Conservation (phyloP, 495 filamentous ascomycete species). For the Zalerion maritima region DNA sequence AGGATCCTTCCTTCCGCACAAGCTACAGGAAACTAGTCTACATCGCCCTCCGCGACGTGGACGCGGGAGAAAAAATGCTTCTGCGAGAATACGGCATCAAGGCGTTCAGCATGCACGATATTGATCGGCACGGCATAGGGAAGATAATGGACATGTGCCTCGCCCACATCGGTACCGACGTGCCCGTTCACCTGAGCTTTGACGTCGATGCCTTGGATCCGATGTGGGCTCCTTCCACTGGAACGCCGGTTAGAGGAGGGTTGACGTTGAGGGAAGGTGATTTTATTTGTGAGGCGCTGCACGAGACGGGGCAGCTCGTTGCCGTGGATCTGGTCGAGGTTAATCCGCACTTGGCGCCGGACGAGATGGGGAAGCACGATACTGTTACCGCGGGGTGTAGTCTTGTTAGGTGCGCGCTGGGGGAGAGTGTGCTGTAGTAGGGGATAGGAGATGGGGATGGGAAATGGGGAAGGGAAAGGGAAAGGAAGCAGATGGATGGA, state of each 20-base stretch:
- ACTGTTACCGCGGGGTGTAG: constrained; percentile 85
- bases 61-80: constrained; percentile 79
- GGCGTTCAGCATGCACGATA: constrained; percentile 97
- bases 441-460: no score
- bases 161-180: constrained; percentile 82
- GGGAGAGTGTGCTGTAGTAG: constrained; percentile 77
- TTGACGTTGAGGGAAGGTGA: constrained; percentile 92
- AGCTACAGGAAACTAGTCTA: constrained; percentile 86
- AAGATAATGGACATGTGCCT: constrained; percentile 95
- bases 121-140: constrained; percentile 87
- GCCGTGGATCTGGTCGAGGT: constrained; percentile 95
- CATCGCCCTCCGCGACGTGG: constrained; percentile 89
- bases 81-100: constrained; percentile 78
- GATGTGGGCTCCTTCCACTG: constrained; percentile 89
- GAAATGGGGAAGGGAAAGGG: no score
- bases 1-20: constrained; percentile 34
- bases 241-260: constrained; percentile 90
- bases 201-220: constrained; percentile 96
- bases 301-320: constrained; percentile 79
- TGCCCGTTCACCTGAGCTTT: constrained; percentile 91
- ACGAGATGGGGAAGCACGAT: constrained; percentile 57
- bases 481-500: no score
- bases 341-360: constrained; percentile 68
- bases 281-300: constrained; percentile 93
- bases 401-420: constrained; percentile 78